These are phyloP conservation scores for Elaphomyces granulatus DNA, from an alignment of 495 filamentous ascomycete species.

Conservation along the genomic window DNA sequence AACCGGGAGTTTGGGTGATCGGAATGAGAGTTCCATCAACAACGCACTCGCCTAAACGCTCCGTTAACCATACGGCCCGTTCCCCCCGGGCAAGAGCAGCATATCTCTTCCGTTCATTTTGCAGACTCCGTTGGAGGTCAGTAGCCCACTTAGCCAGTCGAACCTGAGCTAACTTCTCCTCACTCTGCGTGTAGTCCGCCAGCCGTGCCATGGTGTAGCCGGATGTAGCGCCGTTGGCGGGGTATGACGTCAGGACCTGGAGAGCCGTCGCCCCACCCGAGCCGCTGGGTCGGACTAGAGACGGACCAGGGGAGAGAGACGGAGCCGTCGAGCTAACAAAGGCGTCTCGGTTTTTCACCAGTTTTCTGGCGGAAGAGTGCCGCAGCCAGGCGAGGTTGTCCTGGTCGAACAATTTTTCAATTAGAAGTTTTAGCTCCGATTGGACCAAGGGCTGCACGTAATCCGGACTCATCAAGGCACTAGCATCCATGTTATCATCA, in stretches of 20 bases:
- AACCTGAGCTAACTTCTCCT: constrained; percentile 64
- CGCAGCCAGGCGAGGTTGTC: constrained; percentile 78
- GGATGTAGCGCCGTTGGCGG: constrained; percentile 25
- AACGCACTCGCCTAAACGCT: constrained; percentile 59
- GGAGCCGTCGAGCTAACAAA: constrained; percentile 2
- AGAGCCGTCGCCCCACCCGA: constrained; percentile 13
- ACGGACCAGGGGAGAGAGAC: constrained; percentile 8
- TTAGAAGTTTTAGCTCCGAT: constrained; percentile 60
- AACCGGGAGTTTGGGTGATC: constrained; percentile 24
- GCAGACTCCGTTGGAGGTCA: constrained; percentile 70
- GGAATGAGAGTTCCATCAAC: constrained; percentile 54
- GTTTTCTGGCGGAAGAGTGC: constrained; percentile 75
- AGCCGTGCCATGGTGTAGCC: constrained; percentile 58
- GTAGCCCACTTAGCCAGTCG: constrained; percentile 79
- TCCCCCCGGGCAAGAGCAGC: constrained; percentile 56
- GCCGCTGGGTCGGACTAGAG: constrained; percentile 1
- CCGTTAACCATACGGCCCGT: constrained; percentile 63
- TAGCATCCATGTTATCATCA: constrained; percentile 86
- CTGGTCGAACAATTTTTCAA: constrained; percentile 59
- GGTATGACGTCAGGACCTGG: constrained; percentile 10
- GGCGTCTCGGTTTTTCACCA: constrained; percentile 46
- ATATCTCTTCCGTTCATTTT: constrained; percentile 67
- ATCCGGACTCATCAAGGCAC: constrained; percentile 83
- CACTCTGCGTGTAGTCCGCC: constrained; percentile 52
- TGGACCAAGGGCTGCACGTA: constrained; percentile 73